These are phyloP conservation scores for Aureobasidium melanogenum DNA, from an alignment of 2,329 filamentous ascomycete genomes.

Conservation along the genomic window DNA sequence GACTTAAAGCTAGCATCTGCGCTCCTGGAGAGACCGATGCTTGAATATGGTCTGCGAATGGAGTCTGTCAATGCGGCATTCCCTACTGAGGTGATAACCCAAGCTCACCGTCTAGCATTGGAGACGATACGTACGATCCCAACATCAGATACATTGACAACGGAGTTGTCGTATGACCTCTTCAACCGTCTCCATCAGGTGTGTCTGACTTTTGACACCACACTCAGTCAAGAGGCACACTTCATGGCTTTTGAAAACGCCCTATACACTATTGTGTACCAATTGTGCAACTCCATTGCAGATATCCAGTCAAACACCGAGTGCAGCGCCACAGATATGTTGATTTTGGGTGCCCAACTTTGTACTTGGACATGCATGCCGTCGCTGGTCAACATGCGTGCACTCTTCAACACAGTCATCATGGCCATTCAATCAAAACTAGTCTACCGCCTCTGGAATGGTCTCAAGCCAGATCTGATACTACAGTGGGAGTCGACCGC, in stretches of 20 bases:
- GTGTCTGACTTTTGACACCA: background rate
- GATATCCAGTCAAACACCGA: background rate
- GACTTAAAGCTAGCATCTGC: conserved; percentile 7
- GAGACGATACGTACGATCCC: conserved; percentile 5
- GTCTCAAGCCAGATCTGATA: conserved; percentile 6
- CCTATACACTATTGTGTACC: conserved; percentile 2
- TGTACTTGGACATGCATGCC: conserved; percentile 9
- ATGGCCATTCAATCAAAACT: conserved; percentile 6
- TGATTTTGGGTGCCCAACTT: conserved; percentile 5
- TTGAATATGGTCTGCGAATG: background rate
- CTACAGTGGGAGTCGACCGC: background rate
- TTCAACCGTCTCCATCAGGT: conserved; percentile 6
- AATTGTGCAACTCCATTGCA: background rate
- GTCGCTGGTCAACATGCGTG: conserved; percentile 2
- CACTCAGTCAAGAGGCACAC: background rate
- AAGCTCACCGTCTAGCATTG: conserved; percentile 2
- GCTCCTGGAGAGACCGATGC: conserved; percentile 2
- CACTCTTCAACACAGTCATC: conserved; percentile 11
- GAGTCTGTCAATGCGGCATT: background rate
- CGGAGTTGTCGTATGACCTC: background rate
- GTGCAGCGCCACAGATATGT: conserved; percentile 3
- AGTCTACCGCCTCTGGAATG: conserved; percentile 9
- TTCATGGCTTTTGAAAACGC: conserved; percentile 4
- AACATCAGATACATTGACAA: background rate
- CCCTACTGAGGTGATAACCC: background rate